Evolutionary conservation across 2,329 filamentous ascomycete species (phyloP).

Genomic region (Calonectria crousiana): DNA sequence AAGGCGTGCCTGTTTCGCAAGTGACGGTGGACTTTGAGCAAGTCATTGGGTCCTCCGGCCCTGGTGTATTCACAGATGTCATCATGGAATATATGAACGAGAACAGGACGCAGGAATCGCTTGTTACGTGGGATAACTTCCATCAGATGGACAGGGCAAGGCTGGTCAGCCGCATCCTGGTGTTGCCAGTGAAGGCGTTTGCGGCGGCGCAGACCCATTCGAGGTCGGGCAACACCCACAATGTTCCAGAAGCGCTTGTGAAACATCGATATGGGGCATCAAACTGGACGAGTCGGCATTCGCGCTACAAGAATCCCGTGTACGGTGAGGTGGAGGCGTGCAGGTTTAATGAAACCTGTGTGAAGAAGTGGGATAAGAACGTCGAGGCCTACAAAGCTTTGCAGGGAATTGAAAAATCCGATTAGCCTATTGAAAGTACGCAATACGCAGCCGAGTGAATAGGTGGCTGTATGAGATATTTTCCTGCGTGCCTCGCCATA

Average conservation of each 20-base stretch:
- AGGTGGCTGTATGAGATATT: neutral
- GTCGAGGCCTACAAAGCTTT: neutral
- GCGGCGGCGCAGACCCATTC: neutral
- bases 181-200: neutral
- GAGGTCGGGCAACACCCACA: neutral
- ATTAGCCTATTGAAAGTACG: no score
- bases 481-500: neutral
- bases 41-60: neutral
- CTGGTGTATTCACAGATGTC: neutral
- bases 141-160: neutral
- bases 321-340: neutral
- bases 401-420: neutral
- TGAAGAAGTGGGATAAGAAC: neutral
- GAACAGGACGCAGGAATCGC: neutral
- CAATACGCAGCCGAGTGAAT: neutral
- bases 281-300: constrained; percentile 3
- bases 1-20: neutral
- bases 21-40: neutral
- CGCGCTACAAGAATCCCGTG: neutral
- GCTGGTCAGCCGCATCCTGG: neutral
- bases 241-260: neutral
- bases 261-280: neutral
- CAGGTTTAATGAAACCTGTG: neutral
- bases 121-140: neutral
- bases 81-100: neutral